Conservation (phyloP, 257 asterid genomes). For the Thymus quinquecostatus region DNA sequence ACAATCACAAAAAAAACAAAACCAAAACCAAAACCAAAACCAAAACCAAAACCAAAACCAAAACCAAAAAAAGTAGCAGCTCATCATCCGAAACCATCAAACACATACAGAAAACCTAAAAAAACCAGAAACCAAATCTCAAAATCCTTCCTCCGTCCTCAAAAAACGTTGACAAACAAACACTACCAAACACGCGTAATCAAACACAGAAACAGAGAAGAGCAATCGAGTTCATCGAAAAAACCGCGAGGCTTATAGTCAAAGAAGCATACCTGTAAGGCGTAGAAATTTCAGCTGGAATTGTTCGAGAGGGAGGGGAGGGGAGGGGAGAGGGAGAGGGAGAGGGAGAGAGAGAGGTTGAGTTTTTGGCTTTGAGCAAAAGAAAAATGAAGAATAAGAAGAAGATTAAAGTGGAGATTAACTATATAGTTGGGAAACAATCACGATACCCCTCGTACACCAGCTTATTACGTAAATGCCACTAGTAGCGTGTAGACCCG, state of each 20-base stretch:
- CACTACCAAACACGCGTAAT: not conserved
- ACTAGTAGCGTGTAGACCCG: slow-evolving; percentile 41
- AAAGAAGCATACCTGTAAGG: slow-evolving; percentile 31
- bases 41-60: too few species aligned
- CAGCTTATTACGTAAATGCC: slow-evolving; percentile 37
- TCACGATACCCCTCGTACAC: slow-evolving; percentile 28
- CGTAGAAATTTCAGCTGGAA: slow-evolving; percentile 21
- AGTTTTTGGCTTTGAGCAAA: not conserved
- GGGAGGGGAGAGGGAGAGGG: slow-evolving; percentile 21
- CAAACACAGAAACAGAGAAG: not conserved
- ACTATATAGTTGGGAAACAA: slow-evolving; percentile 28
- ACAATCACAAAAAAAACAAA: not conserved
- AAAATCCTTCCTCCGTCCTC: too few species aligned
- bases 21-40: not conserved
- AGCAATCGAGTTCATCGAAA: not conserved
- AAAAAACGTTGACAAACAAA: too few species aligned
- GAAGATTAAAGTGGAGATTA: not conserved
- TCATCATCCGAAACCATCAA: too few species aligned
- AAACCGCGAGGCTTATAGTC: not conserved
- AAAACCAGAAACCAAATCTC: too few species aligned
- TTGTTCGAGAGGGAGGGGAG: slow-evolving; percentile 10
- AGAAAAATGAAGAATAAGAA: slow-evolving; percentile 18
- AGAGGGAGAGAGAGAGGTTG: slow-evolving; percentile 21
- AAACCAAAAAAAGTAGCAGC: too few species aligned
- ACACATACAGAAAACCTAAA: too few species aligned